phyloP scores from a whole-genome alignment of 2,329 filamentous ascomycete genomes.

The Epichloe sp. region DNA sequence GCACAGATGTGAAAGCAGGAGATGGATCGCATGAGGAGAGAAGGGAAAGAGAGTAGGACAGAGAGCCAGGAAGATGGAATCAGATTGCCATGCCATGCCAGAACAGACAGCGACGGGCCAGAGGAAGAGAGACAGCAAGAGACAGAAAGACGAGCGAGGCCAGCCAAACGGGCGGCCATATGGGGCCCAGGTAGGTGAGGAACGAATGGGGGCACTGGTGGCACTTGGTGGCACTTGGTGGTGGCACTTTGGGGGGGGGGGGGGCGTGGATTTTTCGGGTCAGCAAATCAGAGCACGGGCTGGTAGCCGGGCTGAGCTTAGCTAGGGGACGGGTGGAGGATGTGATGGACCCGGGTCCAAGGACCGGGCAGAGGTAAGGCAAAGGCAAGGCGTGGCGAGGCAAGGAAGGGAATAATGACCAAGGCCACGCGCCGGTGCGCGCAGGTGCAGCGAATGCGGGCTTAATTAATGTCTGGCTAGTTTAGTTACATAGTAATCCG shows the following conservation, averaged over 20 bases:
- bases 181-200: not conserved
- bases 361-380: conserved; percentile 1
- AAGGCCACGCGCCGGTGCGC: not conserved
- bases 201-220: not conserved
- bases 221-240: not conserved
- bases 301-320: not conserved
- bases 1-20: not conserved
- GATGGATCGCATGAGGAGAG: not conserved
- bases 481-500: no score
- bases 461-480: no score
- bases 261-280: not conserved
- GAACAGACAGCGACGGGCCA: no score
- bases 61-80: conserved; percentile 1
- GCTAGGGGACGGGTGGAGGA: not conserved
- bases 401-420: not conserved
- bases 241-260: not conserved
- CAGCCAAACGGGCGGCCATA: not conserved
- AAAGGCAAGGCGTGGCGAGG: not conserved
- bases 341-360: conserved; percentile 6
- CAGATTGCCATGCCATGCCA: not conserved
- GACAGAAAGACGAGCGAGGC: not conserved
- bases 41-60: not conserved
- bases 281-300: not conserved
- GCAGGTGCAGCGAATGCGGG: not conserved
- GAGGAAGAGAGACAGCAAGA: not conserved